phyloP scores from a whole-genome alignment of 2,329 filamentous ascomycete genomes.

The Sporothrix schenckii region DNA sequence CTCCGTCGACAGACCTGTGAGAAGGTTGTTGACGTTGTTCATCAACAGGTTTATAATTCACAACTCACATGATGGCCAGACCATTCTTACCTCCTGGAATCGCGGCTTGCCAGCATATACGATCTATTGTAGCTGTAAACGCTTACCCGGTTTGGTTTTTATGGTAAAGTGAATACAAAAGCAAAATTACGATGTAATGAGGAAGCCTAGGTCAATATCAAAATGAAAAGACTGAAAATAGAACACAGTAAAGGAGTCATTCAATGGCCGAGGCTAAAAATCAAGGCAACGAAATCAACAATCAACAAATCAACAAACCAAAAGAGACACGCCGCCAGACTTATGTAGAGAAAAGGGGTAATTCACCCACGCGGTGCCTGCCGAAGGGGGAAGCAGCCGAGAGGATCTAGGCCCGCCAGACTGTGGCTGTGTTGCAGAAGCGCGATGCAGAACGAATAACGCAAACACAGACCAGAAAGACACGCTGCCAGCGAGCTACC shows the following conservation, averaged over 20 bases:
- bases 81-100: background rate
- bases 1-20: background rate
- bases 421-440: constrained; percentile 26
- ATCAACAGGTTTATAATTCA: background rate
- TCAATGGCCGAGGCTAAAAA: constrained; percentile 8
- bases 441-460: constrained; percentile 8
- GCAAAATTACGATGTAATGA: too few species aligned
- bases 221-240: constrained; percentile 1
- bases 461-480: too few species aligned
- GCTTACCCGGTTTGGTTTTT: constrained; percentile 1
- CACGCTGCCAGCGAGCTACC: too few species aligned
- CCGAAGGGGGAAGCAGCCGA: background rate
- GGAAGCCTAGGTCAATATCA: background rate
- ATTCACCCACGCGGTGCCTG: too few species aligned
- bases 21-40: background rate
- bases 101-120: background rate
- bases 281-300: background rate
- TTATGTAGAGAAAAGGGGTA: background rate
- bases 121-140: background rate
- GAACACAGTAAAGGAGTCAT: background rate
- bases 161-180: background rate
- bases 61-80: background rate
- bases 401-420: constrained; percentile 7
- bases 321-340: too few species aligned
- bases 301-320: background rate